phyloP scores from a whole-genome alignment of 257 asterid genomes.

The Ophiorrhiza pumila region DNA sequence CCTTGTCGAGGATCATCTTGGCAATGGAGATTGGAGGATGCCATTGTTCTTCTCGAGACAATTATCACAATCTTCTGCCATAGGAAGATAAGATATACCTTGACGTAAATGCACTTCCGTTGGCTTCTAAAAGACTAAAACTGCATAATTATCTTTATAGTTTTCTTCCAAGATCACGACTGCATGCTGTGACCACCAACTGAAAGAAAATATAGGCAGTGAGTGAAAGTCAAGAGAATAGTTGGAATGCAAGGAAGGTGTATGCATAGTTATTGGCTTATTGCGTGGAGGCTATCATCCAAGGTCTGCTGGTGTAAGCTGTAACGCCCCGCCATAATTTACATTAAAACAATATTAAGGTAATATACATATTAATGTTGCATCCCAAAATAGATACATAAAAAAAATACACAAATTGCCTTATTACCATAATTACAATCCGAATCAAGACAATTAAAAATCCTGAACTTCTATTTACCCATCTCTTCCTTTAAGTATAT shows the following conservation, averaged over 20 bases:
- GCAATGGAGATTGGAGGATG: slow-evolving; percentile 22
- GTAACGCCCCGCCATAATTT: too few relatives aligned
- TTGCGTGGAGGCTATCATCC: neutral
- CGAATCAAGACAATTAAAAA: too few relatives aligned
- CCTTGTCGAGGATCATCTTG: slow-evolving; percentile 25
- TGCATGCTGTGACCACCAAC: slow-evolving; percentile 14
- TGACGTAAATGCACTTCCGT: slow-evolving; percentile 31
- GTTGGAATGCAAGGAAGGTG: slow-evolving; percentile 29
- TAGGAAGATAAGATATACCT: slow-evolving; percentile 23
- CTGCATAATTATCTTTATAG: slow-evolving; percentile 30
- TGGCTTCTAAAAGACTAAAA: slow-evolving; percentile 29
- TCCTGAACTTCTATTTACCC: too few relatives aligned
- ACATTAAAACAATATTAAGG: too few relatives aligned
- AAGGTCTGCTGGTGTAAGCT: slow-evolving; percentile 21
- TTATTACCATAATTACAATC: too few relatives aligned
- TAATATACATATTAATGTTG: too few relatives aligned
- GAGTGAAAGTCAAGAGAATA: slow-evolving; percentile 23
- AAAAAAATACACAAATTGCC: too few relatives aligned
- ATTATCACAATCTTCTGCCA: slow-evolving; percentile 29
- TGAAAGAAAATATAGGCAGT: slow-evolving; percentile 29
- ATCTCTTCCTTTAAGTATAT: too few relatives aligned
- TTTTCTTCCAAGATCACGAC: slow-evolving; percentile 27
- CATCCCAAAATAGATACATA: too few relatives aligned
- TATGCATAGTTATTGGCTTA: slow-evolving; percentile 25
- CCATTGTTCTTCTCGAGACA: slow-evolving; percentile 22